These are phyloP conservation scores for Pyrenophora seminiperda DNA, from an alignment of 2,329 filamentous ascomycete genomes.

Conservation along the genomic window DNA sequence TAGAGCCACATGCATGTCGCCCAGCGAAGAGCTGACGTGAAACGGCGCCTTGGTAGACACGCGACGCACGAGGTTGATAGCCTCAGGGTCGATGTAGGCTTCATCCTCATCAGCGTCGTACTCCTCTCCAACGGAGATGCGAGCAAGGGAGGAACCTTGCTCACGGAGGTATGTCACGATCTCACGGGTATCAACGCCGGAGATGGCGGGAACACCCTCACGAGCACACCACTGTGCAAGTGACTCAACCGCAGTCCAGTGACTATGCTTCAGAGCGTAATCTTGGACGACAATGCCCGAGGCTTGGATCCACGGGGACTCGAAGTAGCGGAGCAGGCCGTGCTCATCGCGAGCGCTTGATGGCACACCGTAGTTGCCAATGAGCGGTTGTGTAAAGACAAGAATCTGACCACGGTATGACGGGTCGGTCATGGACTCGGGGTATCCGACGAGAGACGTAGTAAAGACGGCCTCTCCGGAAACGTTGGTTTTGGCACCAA, in stretches of 20 bases:
- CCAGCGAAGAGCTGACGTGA: constrained; percentile 83
- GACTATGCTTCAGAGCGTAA: constrained; percentile 90
- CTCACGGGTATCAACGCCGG: constrained; percentile 93
- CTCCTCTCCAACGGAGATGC: constrained; percentile 94
- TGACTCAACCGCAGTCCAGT: constrained; percentile 98
- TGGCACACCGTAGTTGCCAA: constrained; percentile 98
- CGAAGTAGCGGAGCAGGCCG: constrained; percentile 95
- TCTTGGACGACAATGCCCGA: constrained; percentile 95
- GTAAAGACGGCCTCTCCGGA: constrained; percentile 99
- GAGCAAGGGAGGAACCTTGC: constrained; percentile 92
- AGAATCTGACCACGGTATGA: constrained; percentile 86
- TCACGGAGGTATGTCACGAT: constrained; percentile 96
- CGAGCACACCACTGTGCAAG: constrained; percentile 92
- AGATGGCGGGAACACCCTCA: constrained; percentile 94
- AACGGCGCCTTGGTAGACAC: constrained; percentile 99
- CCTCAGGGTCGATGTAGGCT: constrained; percentile 90
- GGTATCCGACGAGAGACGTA: constrained; percentile 95
- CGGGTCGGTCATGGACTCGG: constrained; percentile 78
- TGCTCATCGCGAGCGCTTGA: constrained; percentile 82
- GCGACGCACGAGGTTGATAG: constrained; percentile 94
- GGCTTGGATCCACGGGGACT: constrained; percentile 96
- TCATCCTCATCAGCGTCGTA: constrained; percentile 99
- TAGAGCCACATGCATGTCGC: constrained; percentile 87
- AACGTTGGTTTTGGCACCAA: constrained; percentile 94
- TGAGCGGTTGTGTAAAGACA: constrained; percentile 96